A percentile compares a stretch with the other conserved stretches of the same genome.
Evolutionary conservation across 2,329 filamentous ascomycete genomes (phyloP).

Genomic region (Colletotrichum sp.): DNA sequence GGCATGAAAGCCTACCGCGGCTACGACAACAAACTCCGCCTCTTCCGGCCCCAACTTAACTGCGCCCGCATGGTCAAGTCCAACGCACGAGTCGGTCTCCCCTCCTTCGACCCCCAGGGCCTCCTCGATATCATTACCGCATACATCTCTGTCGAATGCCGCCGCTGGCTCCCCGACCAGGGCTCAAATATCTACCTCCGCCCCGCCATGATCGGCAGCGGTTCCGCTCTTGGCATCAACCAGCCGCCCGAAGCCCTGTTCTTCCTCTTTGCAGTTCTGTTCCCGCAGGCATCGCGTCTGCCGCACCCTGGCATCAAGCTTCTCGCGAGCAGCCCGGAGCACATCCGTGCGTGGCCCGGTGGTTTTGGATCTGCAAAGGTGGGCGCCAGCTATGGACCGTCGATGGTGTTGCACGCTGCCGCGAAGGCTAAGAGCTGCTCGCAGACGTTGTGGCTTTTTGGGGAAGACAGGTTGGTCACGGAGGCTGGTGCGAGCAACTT

Average conservation of each 20-base stretch:
- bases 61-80: conserved; percentile 57
- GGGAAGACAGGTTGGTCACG: conserved; percentile 58
- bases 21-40: conserved; percentile 65
- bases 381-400: conserved; percentile 68
- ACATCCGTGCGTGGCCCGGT: conserved; percentile 45
- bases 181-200: conserved; percentile 68
- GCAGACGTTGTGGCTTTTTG: conserved; percentile 69
- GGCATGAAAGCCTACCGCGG: conserved; percentile 76
- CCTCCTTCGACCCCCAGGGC: conserved; percentile 65
- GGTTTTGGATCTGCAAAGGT: conserved; percentile 68
- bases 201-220: conserved; percentile 69
- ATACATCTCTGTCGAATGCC: conserved; percentile 58
- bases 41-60: conserved; percentile 71
- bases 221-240: conserved; percentile 65
- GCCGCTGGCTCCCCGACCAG: conserved; percentile 66
- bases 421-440: conserved; percentile 58
- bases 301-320: background rate
- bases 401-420: conserved; percentile 58
- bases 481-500: conserved; percentile 69
- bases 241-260: conserved; percentile 68
- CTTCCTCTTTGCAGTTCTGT: conserved; percentile 58
- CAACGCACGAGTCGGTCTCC: conserved; percentile 64
- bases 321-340: background rate
- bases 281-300: conserved; percentile 21
- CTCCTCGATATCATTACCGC: conserved; percentile 68